Base-by-base conservation (phyloP, 257 asterid species). In the Solanum piurae region DNA sequence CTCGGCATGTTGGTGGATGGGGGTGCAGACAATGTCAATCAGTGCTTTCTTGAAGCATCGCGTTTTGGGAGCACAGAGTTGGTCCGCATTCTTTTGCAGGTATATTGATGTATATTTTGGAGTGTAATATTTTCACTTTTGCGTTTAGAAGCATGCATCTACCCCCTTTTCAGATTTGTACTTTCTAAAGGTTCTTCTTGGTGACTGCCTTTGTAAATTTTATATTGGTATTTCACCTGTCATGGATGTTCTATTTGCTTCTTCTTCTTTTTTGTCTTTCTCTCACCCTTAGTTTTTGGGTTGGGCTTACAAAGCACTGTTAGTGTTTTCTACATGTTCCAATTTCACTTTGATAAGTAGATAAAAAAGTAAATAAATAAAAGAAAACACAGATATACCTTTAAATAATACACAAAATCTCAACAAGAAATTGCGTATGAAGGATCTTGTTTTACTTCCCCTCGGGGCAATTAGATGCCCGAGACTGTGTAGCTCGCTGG, bases 1-100 rank as follows among this genome's bases (percentile, higher is more conserved):
- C 91, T 97, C 88, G 93, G 98, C 87, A 95, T 97, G 98, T 93
- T 97, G 89, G 99, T 96, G 66, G 99, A 97, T 89, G 99, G 99
- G 7, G 99, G 99, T 52, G 99, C 99, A 6, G 99, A 97, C 90
- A 97, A 97, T 90, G 99, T 97, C 77, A 97, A 96, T 89, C 99
- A 97, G 86, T 96, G 99, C 88, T 97, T 97, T 91, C 96, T 97
- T 86, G 99, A 97, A 93, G 99, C 99, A 69, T 95, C 99, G 10
- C 98, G 99, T 38, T 97, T 97, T 91, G 99, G 99, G 84, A 97
- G 99, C 93, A 97, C 99, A 13, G 99, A 96, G 90, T 99, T 97
- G 82, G 99, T 97, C 87, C 99, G 99, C 87, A 97, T 97, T 90
- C 87, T 97, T 58, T 92, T 97, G 89, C 99, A 97, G 99, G 99